These are phyloP conservation scores for Taiozyma sp. DNA, from an alignment of 1,139 yeast species.

Conservation along the genomic window DNA sequence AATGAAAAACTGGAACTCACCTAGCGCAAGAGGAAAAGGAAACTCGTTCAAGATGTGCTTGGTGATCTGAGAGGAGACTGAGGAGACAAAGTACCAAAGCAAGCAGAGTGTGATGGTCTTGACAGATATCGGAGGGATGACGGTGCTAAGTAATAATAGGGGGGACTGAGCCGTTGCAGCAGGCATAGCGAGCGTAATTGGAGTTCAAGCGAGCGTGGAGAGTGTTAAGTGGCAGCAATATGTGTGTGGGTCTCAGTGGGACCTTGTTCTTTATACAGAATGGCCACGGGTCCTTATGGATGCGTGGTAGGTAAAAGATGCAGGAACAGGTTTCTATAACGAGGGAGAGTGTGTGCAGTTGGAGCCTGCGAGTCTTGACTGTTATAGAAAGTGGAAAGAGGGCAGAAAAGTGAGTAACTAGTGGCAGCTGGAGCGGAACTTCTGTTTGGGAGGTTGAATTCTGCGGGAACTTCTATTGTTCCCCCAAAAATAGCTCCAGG, in stretches of 20 bases:
- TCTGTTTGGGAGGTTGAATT: too few species aligned
- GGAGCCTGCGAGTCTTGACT: not conserved
- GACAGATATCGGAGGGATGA: slow-evolving; percentile 12
- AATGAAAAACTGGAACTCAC: slow-evolving; percentile 79
- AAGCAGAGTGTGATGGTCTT: slow-evolving; percentile 51
- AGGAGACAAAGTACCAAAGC: slow-evolving; percentile 78
- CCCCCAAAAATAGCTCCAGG: not conserved
- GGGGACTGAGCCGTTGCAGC: not conserved
- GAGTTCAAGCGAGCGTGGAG: not conserved
- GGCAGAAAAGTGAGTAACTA: not conserved
- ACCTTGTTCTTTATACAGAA: not conserved
- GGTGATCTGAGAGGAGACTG: slow-evolving; percentile 78
- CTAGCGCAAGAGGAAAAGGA: slow-evolving; percentile 77
- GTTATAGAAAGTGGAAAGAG: not conserved
- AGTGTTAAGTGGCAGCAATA: not conserved
- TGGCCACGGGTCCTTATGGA: not conserved
- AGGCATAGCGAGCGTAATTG: not conserved
- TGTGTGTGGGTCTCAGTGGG: not conserved
- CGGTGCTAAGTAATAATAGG: not conserved
- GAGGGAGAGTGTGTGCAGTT: not conserved
- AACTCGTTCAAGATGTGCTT: slow-evolving; percentile 70
- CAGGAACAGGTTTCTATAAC: not conserved
- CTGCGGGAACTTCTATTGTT: not conserved
- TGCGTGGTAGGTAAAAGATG: not conserved
- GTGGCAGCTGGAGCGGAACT: too few species aligned